Conservation (phyloP, 73 alveolate genomes). For the Paraurostyla sp. region DNA sequence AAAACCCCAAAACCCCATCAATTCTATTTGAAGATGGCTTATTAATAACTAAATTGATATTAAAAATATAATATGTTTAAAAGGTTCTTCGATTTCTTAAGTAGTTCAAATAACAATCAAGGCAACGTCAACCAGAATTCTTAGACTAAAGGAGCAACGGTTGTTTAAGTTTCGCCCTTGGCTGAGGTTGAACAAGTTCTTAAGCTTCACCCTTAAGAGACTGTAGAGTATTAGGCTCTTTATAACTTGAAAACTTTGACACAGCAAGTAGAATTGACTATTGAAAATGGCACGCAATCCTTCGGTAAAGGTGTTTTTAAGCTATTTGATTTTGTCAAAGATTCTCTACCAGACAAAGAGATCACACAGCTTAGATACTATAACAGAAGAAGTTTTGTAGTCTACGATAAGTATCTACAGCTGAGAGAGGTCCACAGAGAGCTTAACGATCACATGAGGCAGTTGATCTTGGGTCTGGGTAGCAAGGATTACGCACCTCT, state of each 20-base stretch:
- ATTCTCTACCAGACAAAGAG: conserved; percentile 28
- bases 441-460: conserved; percentile 10
- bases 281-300: neutral
- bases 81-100: conserved; percentile 51
- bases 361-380: neutral
- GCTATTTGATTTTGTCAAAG: conserved; percentile 36
- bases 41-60: no score
- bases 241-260: neutral
- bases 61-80: conserved; percentile 39
- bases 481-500: conserved; percentile 8
- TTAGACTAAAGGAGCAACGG: no score
- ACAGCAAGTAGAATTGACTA: conserved; percentile 12
- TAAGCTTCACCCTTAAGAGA: neutral
- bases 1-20: no score
- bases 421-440: conserved; percentile 29
- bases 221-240: neutral
- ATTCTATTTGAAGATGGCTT: no score
- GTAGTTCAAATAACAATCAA: conserved; percentile 19
- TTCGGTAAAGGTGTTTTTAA: conserved; percentile 41
- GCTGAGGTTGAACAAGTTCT: conserved; percentile 19
- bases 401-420: conserved; percentile 23
- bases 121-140: no score
- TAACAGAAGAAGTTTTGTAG: conserved; percentile 11
- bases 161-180: conserved; percentile 6
- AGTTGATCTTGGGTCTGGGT: neutral